A percentile compares a stretch with the other conserved stretches of the same genome.
phyloP scores from a whole-genome alignment of 306 rosid species.

The Bauhinia variegata region DNA sequence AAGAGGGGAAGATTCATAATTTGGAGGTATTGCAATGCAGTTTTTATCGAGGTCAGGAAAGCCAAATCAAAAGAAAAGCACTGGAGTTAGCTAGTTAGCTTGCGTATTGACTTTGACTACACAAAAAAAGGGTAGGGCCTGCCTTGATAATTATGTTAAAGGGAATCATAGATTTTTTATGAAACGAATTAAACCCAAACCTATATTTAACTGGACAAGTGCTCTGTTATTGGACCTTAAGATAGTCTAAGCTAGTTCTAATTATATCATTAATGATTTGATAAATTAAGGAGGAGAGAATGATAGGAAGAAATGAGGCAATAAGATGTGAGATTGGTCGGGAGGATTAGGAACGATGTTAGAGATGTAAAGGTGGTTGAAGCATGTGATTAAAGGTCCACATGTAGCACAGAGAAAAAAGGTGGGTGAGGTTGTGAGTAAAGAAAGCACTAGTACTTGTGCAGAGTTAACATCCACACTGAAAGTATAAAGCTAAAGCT shows the following conservation, averaged over 20 bases:
- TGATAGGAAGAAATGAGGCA: constrained; percentile 36
- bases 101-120: constrained; percentile 4
- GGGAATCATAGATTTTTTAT: constrained; percentile 28
- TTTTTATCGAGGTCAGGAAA: constrained; percentile 30
- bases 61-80: background rate
- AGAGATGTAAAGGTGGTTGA: constrained; percentile 46
- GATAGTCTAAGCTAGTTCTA: constrained; percentile 31
- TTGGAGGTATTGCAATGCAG: constrained; percentile 31
- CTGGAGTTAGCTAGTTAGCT: constrained; percentile 27
- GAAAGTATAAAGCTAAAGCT: constrained; percentile 48
- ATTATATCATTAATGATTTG: constrained; percentile 27
- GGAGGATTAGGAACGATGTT: constrained; percentile 49
- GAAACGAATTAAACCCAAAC: too few species aligned
- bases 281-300: constrained; percentile 23
- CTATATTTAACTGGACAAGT: too few species aligned
- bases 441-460: constrained; percentile 41
- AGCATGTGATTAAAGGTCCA: constrained; percentile 55
- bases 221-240: constrained; percentile 34
- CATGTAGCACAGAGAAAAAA: constrained; percentile 17
- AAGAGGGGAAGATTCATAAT: constrained; percentile 23
- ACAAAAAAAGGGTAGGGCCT: constrained; percentile 26
- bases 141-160: constrained; percentile 31
- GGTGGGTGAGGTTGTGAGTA: constrained; percentile 45
- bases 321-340: constrained; percentile 42
- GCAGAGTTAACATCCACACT: constrained; percentile 31